Base-by-base conservation (phyloP, 208 protist species). In the Trichomonas tenax region DNA sequence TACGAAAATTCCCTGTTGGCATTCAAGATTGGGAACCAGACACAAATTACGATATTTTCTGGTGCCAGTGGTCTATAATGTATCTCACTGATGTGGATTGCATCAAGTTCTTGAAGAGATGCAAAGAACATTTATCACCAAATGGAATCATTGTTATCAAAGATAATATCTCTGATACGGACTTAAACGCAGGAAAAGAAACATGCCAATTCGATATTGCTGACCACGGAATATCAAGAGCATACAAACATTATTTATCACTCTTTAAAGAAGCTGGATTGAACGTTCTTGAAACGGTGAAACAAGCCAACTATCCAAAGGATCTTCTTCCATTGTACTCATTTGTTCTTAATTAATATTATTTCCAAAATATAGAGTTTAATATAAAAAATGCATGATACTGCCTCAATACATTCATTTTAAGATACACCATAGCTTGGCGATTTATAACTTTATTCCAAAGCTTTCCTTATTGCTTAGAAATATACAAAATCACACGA, bases 21-120 rank as follows among this genome's bases (percentile, higher is more conserved):
- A 44, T 44, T 51, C 86, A 93, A 93, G 86, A 93, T 17, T 93
- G 86, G 86, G 31, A 34, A 51, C 11, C n/a, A 17, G 44, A 34
- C 6, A 36, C 8, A 17, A 38, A 93, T 17, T 93, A 58, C 51
- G 86, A 93, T 26, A 34, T 41, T 23, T 51, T 93, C 38, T 93
- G 86, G 86, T 34, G 41, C 31, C 86, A 93, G 38, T 93, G 86
- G 86, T 48, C 86, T 58, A 41, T 93, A 36, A 93, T 93, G 86
- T 93, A 93, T 93, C 86, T 93, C 6, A 93, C 86, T 34, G 86
- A 93, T 58, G 44, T 34, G 8, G 86, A 93, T 51, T 23, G 15
- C 44, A 38, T 93, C 51, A 48, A 38, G 23, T 51, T 93, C 6
- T 58, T 93, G 31, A 48, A 51, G 26, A 40, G 14, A 51, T 93